Base-by-base conservation (phyloP, 202 grass and related monocot species). In the Carex arenaria region DNA sequence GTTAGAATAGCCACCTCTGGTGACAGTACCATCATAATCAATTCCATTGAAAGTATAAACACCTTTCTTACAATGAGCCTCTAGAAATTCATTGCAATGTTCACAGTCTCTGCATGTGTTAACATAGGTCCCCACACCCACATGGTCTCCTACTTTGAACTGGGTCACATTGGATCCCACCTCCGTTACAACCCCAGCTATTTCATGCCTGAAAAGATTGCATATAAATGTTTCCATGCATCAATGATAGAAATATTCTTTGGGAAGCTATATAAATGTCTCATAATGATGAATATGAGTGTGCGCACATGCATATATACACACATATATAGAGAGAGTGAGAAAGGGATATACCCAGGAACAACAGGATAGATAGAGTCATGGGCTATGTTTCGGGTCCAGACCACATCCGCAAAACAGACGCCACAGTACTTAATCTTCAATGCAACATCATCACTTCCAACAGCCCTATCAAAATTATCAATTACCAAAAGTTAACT, bases 1-100 rank as follows among this genome's bases (percentile, higher is more conserved):
- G 63, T 30, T 95, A 52, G 95, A 98, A 87, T 95, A 98, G 71
- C 95, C 92, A 38, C 95, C 92, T 79, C 85, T 94, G 7, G 92
- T 98, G 62, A 95, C 80, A 64, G 92, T 84, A 53, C 89, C 95
- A 66, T 98, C 92, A 18, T 85, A 84, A 79, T 95, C 90, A 61
- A 95, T 60, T 3, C 32, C 10, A 40, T 93, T 98, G 72, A 85
- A 98, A 82, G 95, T 95, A 18, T 2, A 79, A 65, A 86, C 67
- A 17, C 1, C 1, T 32, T 90, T 89, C 10, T 81, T 79, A 47
- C 95, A 98, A 79, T 91, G 67, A 64, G 87, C 23, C 47, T 98
- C 92, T 0, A 85, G 76, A 76, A 80, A 89, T 36, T 64, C 84
- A 78, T 91, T 87, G 75, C 95, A 98, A 40, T 86, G 71, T 19